Percentiles rank a stretch among this genome's conserved stretches.
Evolutionary conservation across 352 stramenopile species (phyloP).

Genomic region (Pythium coloratum): DNA sequence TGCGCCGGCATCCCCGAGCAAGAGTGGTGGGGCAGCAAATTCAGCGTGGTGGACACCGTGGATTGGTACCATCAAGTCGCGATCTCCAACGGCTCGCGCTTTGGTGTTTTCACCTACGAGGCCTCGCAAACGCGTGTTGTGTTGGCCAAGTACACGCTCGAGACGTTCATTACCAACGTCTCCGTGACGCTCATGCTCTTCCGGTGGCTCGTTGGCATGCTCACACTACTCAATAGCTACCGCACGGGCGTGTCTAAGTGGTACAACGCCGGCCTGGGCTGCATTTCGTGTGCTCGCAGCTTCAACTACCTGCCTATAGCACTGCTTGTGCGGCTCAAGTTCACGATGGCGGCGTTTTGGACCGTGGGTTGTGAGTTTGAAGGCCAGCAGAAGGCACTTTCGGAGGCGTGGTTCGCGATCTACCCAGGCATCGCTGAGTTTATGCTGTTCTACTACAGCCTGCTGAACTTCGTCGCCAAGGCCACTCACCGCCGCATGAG

Average conservation of each 20-base stretch:
- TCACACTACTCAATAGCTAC: constrained; percentile 28
- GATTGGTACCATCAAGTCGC: constrained; percentile 2
- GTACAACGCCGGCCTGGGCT: constrained; percentile 19
- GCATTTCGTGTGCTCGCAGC: constrained; percentile 14
- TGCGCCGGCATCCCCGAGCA: constrained; percentile 6
- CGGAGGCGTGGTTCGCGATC: constrained; percentile 34
- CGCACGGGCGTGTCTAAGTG: constrained; percentile 10
- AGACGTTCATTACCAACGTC: constrained; percentile 42
- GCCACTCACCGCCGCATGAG: constrained; percentile 22
- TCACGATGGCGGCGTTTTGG: constrained; percentile 32
- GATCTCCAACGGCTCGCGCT: constrained; percentile 26
- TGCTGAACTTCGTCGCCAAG: constrained; percentile 26
- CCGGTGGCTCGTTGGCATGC: constrained; percentile 39
- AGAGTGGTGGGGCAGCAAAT: constrained; percentile 10
- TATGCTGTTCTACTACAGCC: constrained; percentile 30
- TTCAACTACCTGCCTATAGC: constrained; percentile 25
- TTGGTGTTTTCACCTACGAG: constrained; percentile 29
- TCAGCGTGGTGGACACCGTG: constrained; percentile 6
- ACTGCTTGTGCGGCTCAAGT: constrained; percentile 26
- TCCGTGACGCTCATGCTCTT: constrained; percentile 31
- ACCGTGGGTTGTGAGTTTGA: constrained; percentile 28
- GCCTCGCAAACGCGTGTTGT: constrained; percentile 3
- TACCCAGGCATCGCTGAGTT: constrained; percentile 36
- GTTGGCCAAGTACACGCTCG: constrained; percentile 23
- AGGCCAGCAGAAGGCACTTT: constrained; percentile 22